These are phyloP conservation scores for Evernia prunastri DNA, from an alignment of 495 filamentous ascomycete species.

Conservation along the genomic window DNA sequence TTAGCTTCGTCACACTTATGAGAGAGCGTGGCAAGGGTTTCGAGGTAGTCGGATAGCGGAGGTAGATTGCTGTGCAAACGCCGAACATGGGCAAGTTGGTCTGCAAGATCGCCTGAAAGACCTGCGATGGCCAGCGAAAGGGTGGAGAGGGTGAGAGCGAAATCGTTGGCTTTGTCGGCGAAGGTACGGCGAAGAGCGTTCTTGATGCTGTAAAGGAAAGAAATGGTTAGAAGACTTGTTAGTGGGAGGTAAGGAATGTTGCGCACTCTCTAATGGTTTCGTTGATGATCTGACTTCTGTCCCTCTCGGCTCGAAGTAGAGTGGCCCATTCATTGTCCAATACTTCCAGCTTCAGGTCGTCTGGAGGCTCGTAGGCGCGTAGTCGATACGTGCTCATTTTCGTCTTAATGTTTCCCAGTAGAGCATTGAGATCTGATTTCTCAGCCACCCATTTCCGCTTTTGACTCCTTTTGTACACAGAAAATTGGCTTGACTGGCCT, in stretches of 20 bases:
- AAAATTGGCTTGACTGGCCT: conserved; percentile 72
- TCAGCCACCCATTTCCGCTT: conserved; percentile 96
- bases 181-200: conserved; percentile 86
- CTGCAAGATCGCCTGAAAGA: conserved; percentile 90
- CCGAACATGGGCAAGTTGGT: conserved; percentile 80
- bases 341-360: conserved; percentile 67
- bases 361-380: conserved; percentile 82
- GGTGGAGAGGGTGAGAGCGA: conserved; percentile 88
- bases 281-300: conserved; percentile 86
- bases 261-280: conserved; percentile 84
- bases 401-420: conserved; percentile 98
- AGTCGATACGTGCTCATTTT: conserved; percentile 93
- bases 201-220: conserved; percentile 60
- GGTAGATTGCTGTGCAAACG: conserved; percentile 72
- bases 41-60: conserved; percentile 80
- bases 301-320: conserved; percentile 74
- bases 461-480: conserved; percentile 74
- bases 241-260: conserved; percentile 27
- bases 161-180: conserved; percentile 95
- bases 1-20: conserved; percentile 91
- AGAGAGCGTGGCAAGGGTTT: conserved; percentile 73
- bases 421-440: conserved; percentile 86
- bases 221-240: not conserved
- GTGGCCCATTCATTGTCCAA: conserved; percentile 76
- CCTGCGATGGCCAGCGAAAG: conserved; percentile 88